Evolutionary conservation across 1,284 basidiomycete species (phyloP).

Genomic region (Austroboletus novae-zelandiae): DNA sequence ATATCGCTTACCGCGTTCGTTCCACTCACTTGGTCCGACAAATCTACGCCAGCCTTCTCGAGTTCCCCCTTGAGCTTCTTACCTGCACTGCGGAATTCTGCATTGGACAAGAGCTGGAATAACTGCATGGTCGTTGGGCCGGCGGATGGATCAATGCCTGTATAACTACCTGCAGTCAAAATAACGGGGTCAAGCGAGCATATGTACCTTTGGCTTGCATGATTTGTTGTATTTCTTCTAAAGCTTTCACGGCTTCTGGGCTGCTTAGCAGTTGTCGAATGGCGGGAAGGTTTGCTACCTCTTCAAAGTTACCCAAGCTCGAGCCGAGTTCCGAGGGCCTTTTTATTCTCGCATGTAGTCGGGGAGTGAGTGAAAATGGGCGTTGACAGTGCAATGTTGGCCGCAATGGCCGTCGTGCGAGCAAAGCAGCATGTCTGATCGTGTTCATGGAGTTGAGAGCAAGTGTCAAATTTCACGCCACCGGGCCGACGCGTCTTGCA

Average conservation of each 20-base stretch:
- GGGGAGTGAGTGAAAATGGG: constrained; percentile 38
- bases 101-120: constrained; percentile 50
- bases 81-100: constrained; percentile 50
- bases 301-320: constrained; percentile 40
- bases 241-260: constrained; percentile 47
- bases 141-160: constrained; percentile 47
- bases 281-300: constrained; percentile 38
- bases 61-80: constrained; percentile 50
- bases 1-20: neutral
- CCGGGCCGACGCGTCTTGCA: constrained; percentile 17
- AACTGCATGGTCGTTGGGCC: constrained; percentile 52
- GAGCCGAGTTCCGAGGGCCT: constrained; percentile 34
- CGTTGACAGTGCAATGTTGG: constrained; percentile 21
- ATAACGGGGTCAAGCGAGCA: neutral
- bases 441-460: constrained; percentile 22
- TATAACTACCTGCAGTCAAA: constrained; percentile 1
- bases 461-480: constrained; percentile 18
- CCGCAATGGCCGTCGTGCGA: constrained; percentile 14
- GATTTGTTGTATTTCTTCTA: constrained; percentile 43
- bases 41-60: constrained; percentile 57
- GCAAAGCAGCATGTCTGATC: constrained; percentile 10
- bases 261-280: constrained; percentile 49
- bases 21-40: constrained; percentile 41
- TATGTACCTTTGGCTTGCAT: constrained; percentile 51
- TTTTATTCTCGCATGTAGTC: constrained; percentile 31